A percentile compares a stretch with the other conserved stretches of the same genome.
phyloP scores from a whole-genome alignment of 345 rosid species.

The Gossypium bickii region DNA sequence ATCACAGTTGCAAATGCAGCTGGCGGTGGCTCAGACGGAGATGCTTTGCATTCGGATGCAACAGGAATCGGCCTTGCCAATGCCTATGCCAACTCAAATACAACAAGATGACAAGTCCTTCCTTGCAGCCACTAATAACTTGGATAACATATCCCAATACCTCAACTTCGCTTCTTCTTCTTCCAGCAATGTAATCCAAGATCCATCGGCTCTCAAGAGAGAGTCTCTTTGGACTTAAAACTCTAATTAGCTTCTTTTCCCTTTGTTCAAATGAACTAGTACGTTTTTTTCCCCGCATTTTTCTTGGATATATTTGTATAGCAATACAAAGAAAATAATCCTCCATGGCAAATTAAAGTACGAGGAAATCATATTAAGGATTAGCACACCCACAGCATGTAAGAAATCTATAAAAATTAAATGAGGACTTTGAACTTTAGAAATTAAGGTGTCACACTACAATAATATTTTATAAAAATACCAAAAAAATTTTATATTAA shows the following conservation, averaged over 20 bases:
- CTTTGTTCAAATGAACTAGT: not conserved
- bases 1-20: constrained; percentile 72
- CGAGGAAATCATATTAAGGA: too few species aligned
- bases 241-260: not conserved
- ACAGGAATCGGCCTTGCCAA: constrained; percentile 38
- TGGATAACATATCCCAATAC: constrained; percentile 37
- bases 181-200: constrained; percentile 56
- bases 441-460: too few species aligned
- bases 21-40: constrained; percentile 79
- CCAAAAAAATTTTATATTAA: too few species aligned
- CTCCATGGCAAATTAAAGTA: too few species aligned
- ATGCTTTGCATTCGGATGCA: constrained; percentile 82
- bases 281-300: not conserved
- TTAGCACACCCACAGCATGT: too few species aligned
- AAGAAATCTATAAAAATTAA: too few species aligned
- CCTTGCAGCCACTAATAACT: constrained; percentile 29
- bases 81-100: constrained; percentile 18
- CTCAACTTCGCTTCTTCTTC: constrained; percentile 52
- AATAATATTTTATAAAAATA: too few species aligned
- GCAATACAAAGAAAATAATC: too few species aligned
- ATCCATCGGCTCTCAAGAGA: constrained; percentile 48
- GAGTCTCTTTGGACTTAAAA: constrained; percentile 70
- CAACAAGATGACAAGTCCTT: constrained; percentile 43
- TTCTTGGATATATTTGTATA: not conserved
- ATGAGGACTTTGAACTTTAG: too few species aligned